Evolutionary conservation across 83 land plant genomes (phyloP).

Genomic region (Picea abies): DNA sequence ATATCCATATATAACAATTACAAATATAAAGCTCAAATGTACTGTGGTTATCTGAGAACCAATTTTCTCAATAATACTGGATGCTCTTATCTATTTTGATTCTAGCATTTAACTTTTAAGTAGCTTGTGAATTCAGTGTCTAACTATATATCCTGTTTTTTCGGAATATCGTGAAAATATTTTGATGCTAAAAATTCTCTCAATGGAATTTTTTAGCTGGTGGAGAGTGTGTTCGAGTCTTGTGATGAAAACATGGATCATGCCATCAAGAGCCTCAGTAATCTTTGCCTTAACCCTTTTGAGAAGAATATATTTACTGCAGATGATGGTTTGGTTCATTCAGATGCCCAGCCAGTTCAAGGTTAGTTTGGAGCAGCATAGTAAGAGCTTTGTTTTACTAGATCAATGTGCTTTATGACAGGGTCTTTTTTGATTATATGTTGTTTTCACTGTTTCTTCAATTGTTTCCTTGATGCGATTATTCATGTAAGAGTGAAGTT

Average conservation of each 20-base stretch:
- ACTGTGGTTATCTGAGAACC: too few species aligned
- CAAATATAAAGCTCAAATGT: too few species aligned
- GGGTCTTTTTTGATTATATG: neutral
- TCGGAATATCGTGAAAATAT: neutral
- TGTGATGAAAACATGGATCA: constrained; percentile 59
- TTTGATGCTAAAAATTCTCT: neutral
- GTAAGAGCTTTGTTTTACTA: neutral
- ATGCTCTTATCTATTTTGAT: too few species aligned
- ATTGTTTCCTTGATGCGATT: neutral
- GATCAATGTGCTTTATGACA: neutral
- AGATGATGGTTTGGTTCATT: constrained; percentile 4
- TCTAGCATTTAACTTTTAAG: too few species aligned
- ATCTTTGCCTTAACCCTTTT: constrained; percentile 34
- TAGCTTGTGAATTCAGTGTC: neutral
- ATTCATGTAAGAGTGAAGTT: neutral
- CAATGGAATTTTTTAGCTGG: constrained; percentile 28
- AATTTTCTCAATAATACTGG: too few species aligned
- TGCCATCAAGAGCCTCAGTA: constrained; percentile 59
- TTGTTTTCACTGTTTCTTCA: neutral
- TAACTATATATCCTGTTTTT: neutral
- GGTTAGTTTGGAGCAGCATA: constrained; percentile 10
- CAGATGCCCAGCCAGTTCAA: constrained; percentile 13
- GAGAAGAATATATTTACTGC: constrained; percentile 1
- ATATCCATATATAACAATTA: too few species aligned
- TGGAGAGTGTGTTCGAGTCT: constrained; percentile 51